Percentiles rank a stretch among this genome's conserved stretches.
phyloP scores from a whole-genome alignment of 1,284 basidiomycete species.

The Papiliotrema flavescens region DNA sequence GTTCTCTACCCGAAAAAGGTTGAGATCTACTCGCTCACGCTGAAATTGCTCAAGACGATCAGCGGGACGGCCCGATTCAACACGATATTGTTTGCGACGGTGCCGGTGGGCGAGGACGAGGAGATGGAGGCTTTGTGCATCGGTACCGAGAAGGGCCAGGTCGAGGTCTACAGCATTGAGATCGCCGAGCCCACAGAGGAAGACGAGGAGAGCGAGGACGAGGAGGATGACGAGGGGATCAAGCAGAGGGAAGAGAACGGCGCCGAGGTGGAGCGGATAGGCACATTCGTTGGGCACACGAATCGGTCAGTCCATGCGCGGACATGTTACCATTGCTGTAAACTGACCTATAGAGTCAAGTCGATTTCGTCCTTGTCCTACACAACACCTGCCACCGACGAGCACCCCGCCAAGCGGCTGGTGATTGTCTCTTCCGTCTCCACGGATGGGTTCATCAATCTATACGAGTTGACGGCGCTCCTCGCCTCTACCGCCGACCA shows the following conservation, averaged over 20 bases:
- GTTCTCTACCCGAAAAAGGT: slow-evolving; percentile 74
- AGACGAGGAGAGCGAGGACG: slow-evolving; percentile 20
- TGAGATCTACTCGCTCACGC: slow-evolving; percentile 72
- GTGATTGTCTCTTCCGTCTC: slow-evolving; percentile 70
- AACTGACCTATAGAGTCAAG: slow-evolving; percentile 33
- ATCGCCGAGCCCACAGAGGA: slow-evolving; percentile 24
- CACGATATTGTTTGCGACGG: slow-evolving; percentile 66
- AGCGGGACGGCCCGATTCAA: slow-evolving; percentile 74
- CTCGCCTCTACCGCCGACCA: slow-evolving; percentile 17
- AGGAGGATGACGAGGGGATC: slow-evolving; percentile 19
- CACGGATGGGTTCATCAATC: slow-evolving; percentile 75
- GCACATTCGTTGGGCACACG: slow-evolving; percentile 40
- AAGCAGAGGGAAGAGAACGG: slow-evolving; percentile 12
- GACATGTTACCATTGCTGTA: neutral
- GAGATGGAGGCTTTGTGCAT: slow-evolving; percentile 61
- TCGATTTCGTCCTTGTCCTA: slow-evolving; percentile 40
- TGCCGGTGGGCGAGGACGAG: slow-evolving; percentile 49
- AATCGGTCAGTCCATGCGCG: slow-evolving; percentile 32
- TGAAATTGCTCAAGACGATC: slow-evolving; percentile 67
- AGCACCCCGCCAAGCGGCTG: slow-evolving; percentile 45
- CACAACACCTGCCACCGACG: slow-evolving; percentile 12
- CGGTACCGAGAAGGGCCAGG: slow-evolving; percentile 79
- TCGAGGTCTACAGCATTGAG: slow-evolving; percentile 62
- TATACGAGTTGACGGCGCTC: slow-evolving; percentile 66
- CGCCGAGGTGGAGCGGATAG: slow-evolving; percentile 35